phyloP scores from a whole-genome alignment of 164 flowering plant species.

The Sextonia rubra region DNA sequence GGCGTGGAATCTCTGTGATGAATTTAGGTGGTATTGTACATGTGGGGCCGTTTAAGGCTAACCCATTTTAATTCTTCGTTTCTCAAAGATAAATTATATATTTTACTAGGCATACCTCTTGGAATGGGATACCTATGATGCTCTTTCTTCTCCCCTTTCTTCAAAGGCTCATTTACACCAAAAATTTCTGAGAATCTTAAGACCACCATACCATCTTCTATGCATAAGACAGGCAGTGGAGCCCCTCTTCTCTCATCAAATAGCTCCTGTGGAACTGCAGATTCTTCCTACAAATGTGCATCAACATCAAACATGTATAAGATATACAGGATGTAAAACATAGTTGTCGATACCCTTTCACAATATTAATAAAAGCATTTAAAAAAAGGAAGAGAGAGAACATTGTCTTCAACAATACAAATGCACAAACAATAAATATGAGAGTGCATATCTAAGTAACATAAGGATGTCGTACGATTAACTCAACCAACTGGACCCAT shows the following conservation, averaged over 20 bases:
- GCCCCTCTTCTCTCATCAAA: conserved; percentile 25
- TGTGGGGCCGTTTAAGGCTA: no score
- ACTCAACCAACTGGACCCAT: background rate
- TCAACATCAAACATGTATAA: background rate
- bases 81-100: no score
- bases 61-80: no score
- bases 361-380: no score
- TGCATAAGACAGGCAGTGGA: conserved; percentile 70
- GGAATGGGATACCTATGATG: conserved; percentile 36
- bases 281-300: conserved; percentile 35
- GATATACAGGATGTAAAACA: no score
- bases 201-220: conserved; percentile 75
- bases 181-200: conserved; percentile 93
- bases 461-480: no score
- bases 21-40: no score
- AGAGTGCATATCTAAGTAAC: background rate
- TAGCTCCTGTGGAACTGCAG: conserved; percentile 28
- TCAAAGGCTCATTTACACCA: conserved; percentile 60
- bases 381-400: no score
- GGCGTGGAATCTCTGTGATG: no score
- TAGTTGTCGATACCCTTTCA: no score
- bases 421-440: background rate
- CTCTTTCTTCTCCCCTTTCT: conserved; percentile 48
- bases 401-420: no score
- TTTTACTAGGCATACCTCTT: conserved; percentile 42